Conservation (phyloP, 108 stramenopile species). For the Cyclostephanos tholiformis region DNA sequence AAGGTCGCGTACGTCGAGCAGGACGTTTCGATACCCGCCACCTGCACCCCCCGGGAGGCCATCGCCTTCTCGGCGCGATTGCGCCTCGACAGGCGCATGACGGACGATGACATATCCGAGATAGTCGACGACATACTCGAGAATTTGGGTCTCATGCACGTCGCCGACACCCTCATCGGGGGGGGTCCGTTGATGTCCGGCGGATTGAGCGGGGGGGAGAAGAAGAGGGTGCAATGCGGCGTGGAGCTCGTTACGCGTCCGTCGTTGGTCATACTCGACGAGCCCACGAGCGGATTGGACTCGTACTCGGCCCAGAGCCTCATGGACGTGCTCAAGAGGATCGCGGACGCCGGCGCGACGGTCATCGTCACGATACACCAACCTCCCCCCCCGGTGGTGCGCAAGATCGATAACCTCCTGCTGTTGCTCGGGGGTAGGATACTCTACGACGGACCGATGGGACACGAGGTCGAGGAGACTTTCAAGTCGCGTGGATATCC, state of each 20-base stretch:
- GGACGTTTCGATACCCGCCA: conserved; percentile 80
- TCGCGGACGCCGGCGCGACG: conserved; percentile 76
- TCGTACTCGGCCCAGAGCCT: conserved; percentile 75
- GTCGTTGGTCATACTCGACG: conserved; percentile 67
- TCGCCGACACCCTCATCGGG: conserved; percentile 75
- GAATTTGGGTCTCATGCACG: conserved; percentile 70
- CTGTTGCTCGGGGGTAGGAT: conserved; percentile 55
- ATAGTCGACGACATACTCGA: conserved; percentile 74
- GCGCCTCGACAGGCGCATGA: conserved; percentile 62
- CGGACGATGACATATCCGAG: conserved; percentile 59
- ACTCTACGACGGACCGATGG: conserved; percentile 51
- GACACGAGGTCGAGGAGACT: background rate
- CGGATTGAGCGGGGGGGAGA: conserved; percentile 81
- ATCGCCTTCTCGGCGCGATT: conserved; percentile 83
- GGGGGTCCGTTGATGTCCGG: conserved; percentile 61
- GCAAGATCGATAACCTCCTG: conserved; percentile 78
- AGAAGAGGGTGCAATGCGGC: conserved; percentile 72
- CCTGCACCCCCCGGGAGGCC: conserved; percentile 85
- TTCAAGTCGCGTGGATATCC: conserved; percentile 36
- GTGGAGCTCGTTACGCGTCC: conserved; percentile 80
- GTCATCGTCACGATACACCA: conserved; percentile 94
- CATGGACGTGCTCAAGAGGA: conserved; percentile 75
- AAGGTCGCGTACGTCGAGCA: conserved; percentile 89
- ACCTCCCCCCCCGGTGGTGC: conserved; percentile 84
- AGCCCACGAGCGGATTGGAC: conserved; percentile 78